Base-by-base conservation (phyloP, 2,329 filamentous ascomycete species). In the Teratosphaeria gauchensis region DNA sequence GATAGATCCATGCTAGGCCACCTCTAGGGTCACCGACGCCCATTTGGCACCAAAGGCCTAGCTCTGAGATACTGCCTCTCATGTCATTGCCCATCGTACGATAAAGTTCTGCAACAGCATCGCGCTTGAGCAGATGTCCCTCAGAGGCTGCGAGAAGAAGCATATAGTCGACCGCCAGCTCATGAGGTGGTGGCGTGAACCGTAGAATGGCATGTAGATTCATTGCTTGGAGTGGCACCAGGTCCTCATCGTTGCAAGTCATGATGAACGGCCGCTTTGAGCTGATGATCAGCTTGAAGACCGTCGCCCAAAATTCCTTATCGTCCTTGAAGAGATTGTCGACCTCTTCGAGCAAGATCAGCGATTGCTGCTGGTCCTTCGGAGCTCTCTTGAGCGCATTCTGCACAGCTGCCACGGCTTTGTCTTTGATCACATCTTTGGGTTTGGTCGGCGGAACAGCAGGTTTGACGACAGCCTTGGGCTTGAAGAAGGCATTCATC, bases 41-140 rank as follows among this genome's bases (percentile, higher is more conserved):
- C 74, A 97, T 91, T 71, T 99, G 94, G 71, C 95, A 99, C 92
- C 92, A 99, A 70, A 95, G 94, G 70, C 95, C 87, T 31, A 99
- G 80, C 61, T 97, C 91, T 58, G 82, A 85, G 54, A 99, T 84
- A 1, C 87, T 86, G 24, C 87, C 90, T 57, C 94, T 85, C 12
- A 99, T 76, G 70, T 99, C 94, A 31, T 80, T 75, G 1, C 80
- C 72, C 56, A 88, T 87, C 14, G 84, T 83, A 56, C 81, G 78
- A 68, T 91, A 96, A 2, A 99, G 79, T 6, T 82, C 77, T 56
- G 81, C 78, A 0, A 95, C 80, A 0, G 89, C 84, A 30, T 82
- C 72, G 48, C 90, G 82, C 46, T 80, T 75, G 12, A 99, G 76
- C 1, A 89, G 75, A 72, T 99, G 94, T 0, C 94, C 94, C 74